Conservation (phyloP, 441 rosid species). For the Erysimum pusillum region DNA sequence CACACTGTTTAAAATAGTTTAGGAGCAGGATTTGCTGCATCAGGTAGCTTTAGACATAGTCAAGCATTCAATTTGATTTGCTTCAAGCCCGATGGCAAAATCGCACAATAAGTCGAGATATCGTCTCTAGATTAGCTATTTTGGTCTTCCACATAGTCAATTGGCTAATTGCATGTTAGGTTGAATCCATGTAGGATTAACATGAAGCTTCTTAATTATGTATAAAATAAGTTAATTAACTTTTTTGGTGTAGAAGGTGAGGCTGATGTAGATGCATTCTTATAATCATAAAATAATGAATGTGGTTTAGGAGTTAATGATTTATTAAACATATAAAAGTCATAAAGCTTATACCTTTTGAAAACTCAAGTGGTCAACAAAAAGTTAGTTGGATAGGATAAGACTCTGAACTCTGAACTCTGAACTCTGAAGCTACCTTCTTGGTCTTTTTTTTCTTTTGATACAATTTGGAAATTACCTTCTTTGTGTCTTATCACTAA, state of each 20-base stretch:
- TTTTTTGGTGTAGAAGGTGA: conserved; percentile 32
- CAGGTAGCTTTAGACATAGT: background rate
- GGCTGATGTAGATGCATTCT: conserved; percentile 38
- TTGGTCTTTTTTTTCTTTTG: background rate
- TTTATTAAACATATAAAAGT: conserved; percentile 30
- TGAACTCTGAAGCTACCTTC: conserved; percentile 22
- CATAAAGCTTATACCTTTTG: conserved; percentile 36
- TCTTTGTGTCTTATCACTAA: conserved; percentile 9
- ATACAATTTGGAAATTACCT: background rate
- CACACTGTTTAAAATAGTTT: background rate
- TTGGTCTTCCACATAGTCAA: background rate
- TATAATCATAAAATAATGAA: conserved; percentile 36
- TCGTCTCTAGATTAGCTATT: conserved; percentile 1
- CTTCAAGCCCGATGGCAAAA: background rate
- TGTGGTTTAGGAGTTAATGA: conserved; percentile 38
- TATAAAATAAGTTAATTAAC: conserved; percentile 8
- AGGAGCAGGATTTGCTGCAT: conserved; percentile 11
- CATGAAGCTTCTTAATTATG: conserved; percentile 38
- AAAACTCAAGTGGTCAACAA: conserved; percentile 43
- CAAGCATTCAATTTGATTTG: background rate
- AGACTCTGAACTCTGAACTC: conserved; percentile 11
- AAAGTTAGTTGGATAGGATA: conserved; percentile 31
- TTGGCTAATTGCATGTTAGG: conserved; percentile 33
- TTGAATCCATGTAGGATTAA: conserved; percentile 31
- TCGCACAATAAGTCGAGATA: background rate